These are phyloP conservation scores for Mucor velutinosus DNA, from an alignment of 371 early-diverging fungal genomes.

Conservation along the genomic window DNA sequence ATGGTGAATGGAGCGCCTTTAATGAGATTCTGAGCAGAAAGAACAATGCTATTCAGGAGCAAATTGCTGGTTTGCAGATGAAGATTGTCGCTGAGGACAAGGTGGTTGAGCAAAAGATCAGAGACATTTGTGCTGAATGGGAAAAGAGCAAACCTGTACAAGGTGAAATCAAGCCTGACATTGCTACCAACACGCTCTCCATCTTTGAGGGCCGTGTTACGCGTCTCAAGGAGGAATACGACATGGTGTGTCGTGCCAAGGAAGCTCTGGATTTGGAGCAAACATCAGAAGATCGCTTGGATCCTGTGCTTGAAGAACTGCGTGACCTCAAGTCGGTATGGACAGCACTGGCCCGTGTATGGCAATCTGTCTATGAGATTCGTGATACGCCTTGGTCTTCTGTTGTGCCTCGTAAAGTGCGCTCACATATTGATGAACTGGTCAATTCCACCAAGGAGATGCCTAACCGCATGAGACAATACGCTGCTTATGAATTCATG, in stretches of 20 bases:
- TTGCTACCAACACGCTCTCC: constrained; percentile 81
- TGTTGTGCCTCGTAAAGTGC: constrained; percentile 89
- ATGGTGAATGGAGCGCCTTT: constrained; percentile 97
- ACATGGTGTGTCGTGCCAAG: constrained; percentile 91
- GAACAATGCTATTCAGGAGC: constrained; percentile 91
- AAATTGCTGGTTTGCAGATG: constrained; percentile 87
- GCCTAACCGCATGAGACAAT: constrained; percentile 94
- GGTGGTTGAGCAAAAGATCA: constrained; percentile 83
- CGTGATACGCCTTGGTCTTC: constrained; percentile 89
- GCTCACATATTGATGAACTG: constrained; percentile 85
- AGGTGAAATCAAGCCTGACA: constrained; percentile 90
- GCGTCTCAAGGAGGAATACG: constrained; percentile 85
- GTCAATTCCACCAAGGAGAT: constrained; percentile 84
- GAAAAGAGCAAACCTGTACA: constrained; percentile 92
- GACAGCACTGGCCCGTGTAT: constrained; percentile 82
- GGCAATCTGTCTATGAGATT: constrained; percentile 84
- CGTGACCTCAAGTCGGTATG: constrained; percentile 94
- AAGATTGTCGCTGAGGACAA: constrained; percentile 93
- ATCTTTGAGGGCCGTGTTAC: constrained; percentile 88
- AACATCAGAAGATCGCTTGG: constrained; percentile 71
- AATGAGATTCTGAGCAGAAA: constrained; percentile 92
- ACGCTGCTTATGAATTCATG: constrained; percentile 96
- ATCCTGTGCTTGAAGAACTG: constrained; percentile 92
- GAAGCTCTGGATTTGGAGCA: constrained; percentile 88
- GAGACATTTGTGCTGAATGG: constrained; percentile 91